Evolutionary conservation across 306 rosid species (phyloP).

Genomic region (Prinsepia uniflora): DNA sequence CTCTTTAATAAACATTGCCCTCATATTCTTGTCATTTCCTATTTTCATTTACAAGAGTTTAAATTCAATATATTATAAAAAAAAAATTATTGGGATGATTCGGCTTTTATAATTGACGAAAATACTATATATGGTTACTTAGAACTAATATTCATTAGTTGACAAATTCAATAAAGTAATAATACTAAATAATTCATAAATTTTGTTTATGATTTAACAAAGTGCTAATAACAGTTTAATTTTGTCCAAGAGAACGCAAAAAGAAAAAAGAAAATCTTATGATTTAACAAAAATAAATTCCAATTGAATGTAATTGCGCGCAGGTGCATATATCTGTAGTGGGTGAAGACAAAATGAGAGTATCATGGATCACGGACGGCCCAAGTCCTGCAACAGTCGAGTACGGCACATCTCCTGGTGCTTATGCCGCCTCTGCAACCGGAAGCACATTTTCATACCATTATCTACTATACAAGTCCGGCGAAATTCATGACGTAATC

Average conservation of each 20-base stretch:
- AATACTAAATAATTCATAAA: no score
- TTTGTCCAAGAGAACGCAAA: no score
- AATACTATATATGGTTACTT: no score
- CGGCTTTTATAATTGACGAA: no score
- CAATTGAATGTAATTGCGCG: background rate
- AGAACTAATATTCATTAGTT: no score
- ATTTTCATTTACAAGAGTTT: no score
- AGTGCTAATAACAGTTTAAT: no score
- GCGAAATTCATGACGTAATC: constrained; percentile 57
- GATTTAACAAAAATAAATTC: background rate
- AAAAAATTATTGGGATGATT: no score
- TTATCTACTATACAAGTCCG: constrained; percentile 33
- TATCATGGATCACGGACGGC: constrained; percentile 62
- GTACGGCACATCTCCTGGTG: constrained; percentile 49
- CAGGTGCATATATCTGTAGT: constrained; percentile 81
- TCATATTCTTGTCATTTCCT: background rate
- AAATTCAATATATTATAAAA: no score
- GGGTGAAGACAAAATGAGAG: constrained; percentile 63
- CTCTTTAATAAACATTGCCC: background rate
- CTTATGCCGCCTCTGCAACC: constrained; percentile 20
- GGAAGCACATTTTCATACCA: constrained; percentile 50
- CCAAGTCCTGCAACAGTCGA: constrained; percentile 38
- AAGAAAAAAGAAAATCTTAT: no score
- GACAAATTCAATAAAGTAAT: no score
- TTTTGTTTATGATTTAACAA: no score